phyloP scores from a whole-genome alignment of 1,139 yeast species.

The Pichia sp. region DNA sequence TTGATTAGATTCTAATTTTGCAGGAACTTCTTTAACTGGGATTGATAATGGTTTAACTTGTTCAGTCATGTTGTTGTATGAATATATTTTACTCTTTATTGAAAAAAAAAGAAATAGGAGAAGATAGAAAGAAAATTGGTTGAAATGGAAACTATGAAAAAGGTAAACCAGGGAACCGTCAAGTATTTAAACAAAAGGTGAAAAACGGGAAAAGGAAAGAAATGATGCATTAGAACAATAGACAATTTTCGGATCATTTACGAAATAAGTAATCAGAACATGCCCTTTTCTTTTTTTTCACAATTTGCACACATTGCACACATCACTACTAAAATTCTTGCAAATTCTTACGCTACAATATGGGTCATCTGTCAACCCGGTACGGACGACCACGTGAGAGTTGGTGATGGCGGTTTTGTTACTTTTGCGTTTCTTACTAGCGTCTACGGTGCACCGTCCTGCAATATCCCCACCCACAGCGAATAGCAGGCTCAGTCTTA shows the following conservation, averaged over 20 bases:
- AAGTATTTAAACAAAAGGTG: not conserved
- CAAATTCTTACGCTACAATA: not conserved
- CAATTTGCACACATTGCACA: not conserved
- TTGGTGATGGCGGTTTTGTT: no score
- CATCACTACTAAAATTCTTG: not conserved
- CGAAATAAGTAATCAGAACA: not conserved
- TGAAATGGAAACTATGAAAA: not conserved
- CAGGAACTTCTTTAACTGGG: slow-evolving; percentile 13
- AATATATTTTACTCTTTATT: no score
- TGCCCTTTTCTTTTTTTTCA: no score
- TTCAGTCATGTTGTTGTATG: not conserved
- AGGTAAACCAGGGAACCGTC: not conserved
- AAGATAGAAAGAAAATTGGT: not conserved
- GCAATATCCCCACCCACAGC: no score
- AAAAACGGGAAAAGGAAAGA: not conserved
- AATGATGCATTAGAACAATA: not conserved
- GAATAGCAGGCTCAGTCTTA: no score
- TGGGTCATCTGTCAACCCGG: no score
- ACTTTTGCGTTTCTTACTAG: no score
- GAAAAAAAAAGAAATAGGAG: no score
- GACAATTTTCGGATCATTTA: not conserved
- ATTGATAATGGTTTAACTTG: slow-evolving; percentile 12
- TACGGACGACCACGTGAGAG: no score
- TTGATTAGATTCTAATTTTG: slow-evolving; percentile 8
- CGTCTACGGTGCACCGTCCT: no score